Conservation (phyloP, 805 yeast genomes). For the Myxozyma lipomycoides region DNA sequence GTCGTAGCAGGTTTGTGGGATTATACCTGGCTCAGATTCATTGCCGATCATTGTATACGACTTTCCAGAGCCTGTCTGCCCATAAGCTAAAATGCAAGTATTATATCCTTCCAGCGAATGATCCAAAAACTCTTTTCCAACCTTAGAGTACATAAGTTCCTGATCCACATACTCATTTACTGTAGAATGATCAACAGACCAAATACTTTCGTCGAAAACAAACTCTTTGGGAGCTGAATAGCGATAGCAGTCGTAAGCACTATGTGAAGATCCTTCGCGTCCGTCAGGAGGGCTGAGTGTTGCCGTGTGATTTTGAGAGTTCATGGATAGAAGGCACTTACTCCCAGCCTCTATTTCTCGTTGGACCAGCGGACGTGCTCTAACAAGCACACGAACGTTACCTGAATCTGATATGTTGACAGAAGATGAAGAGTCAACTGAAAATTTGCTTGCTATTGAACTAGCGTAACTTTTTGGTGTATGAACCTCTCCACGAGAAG, state of each 20-base stretch:
- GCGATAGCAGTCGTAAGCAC: conserved; percentile 20
- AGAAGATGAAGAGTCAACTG: conserved; percentile 8
- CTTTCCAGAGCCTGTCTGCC: conserved; percentile 40
- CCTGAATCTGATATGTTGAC: conserved; percentile 10
- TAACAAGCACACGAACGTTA: conserved; percentile 27
- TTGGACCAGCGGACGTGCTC: conserved; percentile 27
- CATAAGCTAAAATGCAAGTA: conserved; percentile 55
- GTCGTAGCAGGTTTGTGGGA: conserved; percentile 51
- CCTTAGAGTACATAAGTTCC: conserved; percentile 42
- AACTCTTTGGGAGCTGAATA: conserved; percentile 35
- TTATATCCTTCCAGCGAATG: conserved; percentile 56
- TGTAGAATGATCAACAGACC: conserved; percentile 41
- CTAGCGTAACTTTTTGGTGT: no score
- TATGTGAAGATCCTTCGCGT: neutral
- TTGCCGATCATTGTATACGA: conserved; percentile 51
- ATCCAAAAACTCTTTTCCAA: conserved; percentile 50
- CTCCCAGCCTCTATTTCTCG: conserved; percentile 19
- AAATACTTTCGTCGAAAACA: conserved; percentile 48
- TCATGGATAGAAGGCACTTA: conserved; percentile 17
- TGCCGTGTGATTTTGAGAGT: conserved; percentile 11
- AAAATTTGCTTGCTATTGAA: conserved; percentile 4
- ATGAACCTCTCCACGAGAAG: conserved; percentile 2
- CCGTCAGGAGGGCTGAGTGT: conserved; percentile 15
- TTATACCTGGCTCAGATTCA: conserved; percentile 50
- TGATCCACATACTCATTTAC: conserved; percentile 44